phyloP scores from a whole-genome alignment of 331 rosid genomes.

The Acacia pycnantha region DNA sequence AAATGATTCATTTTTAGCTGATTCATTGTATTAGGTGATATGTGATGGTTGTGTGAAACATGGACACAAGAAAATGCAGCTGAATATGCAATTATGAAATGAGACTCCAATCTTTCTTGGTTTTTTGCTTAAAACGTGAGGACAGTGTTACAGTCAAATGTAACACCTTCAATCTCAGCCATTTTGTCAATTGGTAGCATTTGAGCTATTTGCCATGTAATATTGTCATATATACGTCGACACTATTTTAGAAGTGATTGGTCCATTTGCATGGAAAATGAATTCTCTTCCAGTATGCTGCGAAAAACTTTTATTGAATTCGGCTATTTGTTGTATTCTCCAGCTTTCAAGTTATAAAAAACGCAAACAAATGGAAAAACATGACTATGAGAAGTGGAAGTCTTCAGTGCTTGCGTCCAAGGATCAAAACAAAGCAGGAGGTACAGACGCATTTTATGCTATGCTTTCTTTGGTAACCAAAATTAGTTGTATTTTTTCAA shows the following conservation, averaged over 20 bases:
- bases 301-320: background rate
- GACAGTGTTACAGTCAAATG: conserved; percentile 5
- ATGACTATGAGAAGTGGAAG: conserved; percentile 65
- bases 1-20: background rate
- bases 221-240: background rate
- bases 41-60: background rate
- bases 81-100: background rate
- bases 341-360: conserved; percentile 71
- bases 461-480: background rate
- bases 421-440: conserved; percentile 52
- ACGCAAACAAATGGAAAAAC: conserved; percentile 50
- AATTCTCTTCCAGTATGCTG: background rate
- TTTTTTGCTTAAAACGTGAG: background rate
- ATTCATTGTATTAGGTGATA: background rate
- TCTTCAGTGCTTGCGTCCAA: conserved; percentile 65
- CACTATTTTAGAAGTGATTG: background rate
- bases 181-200: background rate
- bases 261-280: background rate
- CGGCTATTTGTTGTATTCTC: conserved; percentile 25
- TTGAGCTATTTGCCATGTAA: background rate
- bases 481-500: background rate
- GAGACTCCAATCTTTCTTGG: background rate
- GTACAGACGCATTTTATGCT: conserved; percentile 25
- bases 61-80: background rate
- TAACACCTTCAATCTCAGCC: background rate